These are phyloP conservation scores for Cercophora scortea DNA, from an alignment of 495 filamentous ascomycete species.

Conservation along the genomic window DNA sequence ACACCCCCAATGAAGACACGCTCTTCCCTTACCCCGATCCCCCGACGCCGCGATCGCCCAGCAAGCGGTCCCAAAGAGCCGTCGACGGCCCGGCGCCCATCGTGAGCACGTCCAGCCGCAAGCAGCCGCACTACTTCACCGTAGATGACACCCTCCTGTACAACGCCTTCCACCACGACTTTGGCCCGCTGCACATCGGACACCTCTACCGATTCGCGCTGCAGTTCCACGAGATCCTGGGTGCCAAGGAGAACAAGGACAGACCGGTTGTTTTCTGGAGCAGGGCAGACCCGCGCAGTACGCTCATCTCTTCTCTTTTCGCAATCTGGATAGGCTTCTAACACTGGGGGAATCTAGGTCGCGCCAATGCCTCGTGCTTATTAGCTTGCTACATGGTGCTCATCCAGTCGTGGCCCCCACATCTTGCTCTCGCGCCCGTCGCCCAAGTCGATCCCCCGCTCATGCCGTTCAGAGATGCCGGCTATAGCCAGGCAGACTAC, in stretches of 20 bases:
- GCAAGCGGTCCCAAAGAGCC: conserved; percentile 66
- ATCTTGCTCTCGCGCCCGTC: conserved; percentile 92
- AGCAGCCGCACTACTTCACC: conserved; percentile 84
- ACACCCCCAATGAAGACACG: conserved; percentile 68
- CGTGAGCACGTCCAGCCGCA: conserved; percentile 22
- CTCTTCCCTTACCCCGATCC: conserved; percentile 75
- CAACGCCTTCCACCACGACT: conserved; percentile 98
- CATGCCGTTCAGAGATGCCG: conserved; percentile 98
- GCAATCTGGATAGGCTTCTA: conserved; percentile 1
- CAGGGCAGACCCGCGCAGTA: conserved; percentile 80
- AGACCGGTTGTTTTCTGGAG: conserved; percentile 92
- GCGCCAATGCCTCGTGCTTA: conserved; percentile 94
- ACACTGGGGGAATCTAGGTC: conserved; percentile 38
- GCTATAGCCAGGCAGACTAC: conserved; percentile 97
- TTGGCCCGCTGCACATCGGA: conserved; percentile 93
- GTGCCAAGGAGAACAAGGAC: conserved; percentile 69
- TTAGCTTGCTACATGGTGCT: conserved; percentile 98
- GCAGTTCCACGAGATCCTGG: conserved; percentile 88
- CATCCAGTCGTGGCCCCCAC: conserved; percentile 96
- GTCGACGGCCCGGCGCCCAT: conserved; percentile 45
- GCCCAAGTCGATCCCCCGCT: conserved; percentile 91
- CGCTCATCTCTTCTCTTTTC: conserved; percentile 14
- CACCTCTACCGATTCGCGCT: conserved; percentile 95
- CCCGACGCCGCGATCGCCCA: conserved; percentile 48
- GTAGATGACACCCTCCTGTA: conserved; percentile 89